Evolutionary conservation across 1,139 yeast species (phyloP).

Genomic region (Petasospora rhodanensis): DNA sequence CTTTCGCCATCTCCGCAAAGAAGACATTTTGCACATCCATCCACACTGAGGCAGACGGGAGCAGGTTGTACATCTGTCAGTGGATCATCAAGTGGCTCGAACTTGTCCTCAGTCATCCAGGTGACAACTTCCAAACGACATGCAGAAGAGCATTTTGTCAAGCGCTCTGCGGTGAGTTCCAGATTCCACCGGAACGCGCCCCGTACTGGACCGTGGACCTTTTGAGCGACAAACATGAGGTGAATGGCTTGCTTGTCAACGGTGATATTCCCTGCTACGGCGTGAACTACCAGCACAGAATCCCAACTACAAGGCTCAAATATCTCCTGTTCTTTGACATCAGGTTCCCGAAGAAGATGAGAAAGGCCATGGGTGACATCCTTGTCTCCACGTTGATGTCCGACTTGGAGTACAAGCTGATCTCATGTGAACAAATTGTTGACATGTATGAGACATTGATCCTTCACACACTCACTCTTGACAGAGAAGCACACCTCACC

Average conservation of each 20-base stretch:
- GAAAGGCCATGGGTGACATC: constrained; percentile 43
- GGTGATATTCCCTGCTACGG: too few relatives aligned
- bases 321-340: constrained; percentile 51
- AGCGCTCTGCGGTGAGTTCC: constrained; percentile 18
- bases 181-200: constrained; percentile 8
- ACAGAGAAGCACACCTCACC: constrained; percentile 62
- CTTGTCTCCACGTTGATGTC: constrained; percentile 53
- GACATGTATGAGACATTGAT: constrained; percentile 53
- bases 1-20: constrained; percentile 42
- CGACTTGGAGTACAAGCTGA: constrained; percentile 40
- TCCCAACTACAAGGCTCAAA: constrained; percentile 52
- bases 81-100: constrained; percentile 47
- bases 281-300: too few relatives aligned
- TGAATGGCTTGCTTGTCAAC: too few relatives aligned
- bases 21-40: constrained; percentile 25
- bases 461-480: constrained; percentile 43
- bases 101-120: constrained; percentile 36
- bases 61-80: constrained; percentile 43
- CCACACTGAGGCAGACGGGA: constrained; percentile 41
- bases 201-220: constrained; percentile 29
- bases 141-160: constrained; percentile 32
- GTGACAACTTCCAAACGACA: constrained; percentile 29
- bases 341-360: constrained; percentile 46
- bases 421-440: constrained; percentile 49
- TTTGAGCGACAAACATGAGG: too few relatives aligned